A percentile compares a stretch with the other conserved stretches of the same genome.
Conservation (phyloP, 371 early-diverging fungal species). For the Rhizopus stolonifer region DNA sequence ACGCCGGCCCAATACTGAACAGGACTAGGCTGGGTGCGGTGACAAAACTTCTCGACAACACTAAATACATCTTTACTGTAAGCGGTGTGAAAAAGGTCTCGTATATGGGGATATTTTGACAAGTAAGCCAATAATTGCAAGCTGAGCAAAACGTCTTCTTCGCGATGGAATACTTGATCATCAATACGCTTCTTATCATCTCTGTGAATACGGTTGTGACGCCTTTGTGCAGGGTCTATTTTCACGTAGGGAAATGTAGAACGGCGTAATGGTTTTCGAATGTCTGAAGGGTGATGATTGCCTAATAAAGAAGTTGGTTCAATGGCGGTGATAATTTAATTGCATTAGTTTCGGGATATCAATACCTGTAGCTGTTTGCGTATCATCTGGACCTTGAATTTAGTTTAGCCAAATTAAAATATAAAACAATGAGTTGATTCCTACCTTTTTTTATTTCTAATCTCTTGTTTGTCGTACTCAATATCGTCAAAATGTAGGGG, state of each 20-base stretch:
- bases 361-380: no score
- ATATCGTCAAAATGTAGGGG: constrained; percentile 73
- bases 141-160: constrained; percentile 83
- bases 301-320: constrained; percentile 1
- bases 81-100: constrained; percentile 65
- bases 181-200: constrained; percentile 18
- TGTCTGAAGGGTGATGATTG: not conserved
- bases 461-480: constrained; percentile 65
- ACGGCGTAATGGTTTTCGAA: constrained; percentile 18
- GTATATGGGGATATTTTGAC: constrained; percentile 78
- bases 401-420: no score
- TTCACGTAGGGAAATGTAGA: constrained; percentile 44
- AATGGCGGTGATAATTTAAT: no score
- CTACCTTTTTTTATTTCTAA: constrained; percentile 47
- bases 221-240: constrained; percentile 31
- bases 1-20: constrained; percentile 79
- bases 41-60: constrained; percentile 73
- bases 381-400: no score
- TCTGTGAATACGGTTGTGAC: constrained; percentile 28
- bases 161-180: constrained; percentile 66
- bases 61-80: constrained; percentile 67
- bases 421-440: no score
- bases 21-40: constrained; percentile 60
- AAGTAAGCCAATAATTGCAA: constrained; percentile 85
- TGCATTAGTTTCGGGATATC: no score